Percentiles rank a stretch among this genome's conserved stretches.
phyloP scores from a whole-genome alignment of 257 asterid species.

The Plantago ovata region DNA sequence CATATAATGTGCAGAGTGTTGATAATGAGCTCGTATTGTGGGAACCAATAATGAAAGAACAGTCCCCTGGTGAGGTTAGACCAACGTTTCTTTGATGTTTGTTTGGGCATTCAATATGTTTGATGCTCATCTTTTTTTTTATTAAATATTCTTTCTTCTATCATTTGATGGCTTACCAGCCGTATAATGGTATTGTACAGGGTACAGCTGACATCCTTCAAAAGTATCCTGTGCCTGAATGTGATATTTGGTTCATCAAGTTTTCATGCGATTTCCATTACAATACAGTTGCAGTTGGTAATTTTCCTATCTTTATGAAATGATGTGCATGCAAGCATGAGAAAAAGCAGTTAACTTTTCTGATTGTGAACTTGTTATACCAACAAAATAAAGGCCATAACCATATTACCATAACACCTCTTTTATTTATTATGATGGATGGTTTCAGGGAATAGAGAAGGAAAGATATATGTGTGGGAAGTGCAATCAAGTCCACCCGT shows the following conservation, averaged over 20 bases:
- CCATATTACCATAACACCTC: not conserved
- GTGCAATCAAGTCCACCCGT: constrained; percentile 85
- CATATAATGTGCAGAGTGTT: constrained; percentile 61
- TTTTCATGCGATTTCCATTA: constrained; percentile 86
- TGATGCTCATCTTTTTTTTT: constrained; percentile 15
- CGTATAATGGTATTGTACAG: constrained; percentile 40
- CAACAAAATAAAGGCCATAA: not conserved
- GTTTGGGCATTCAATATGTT: not conserved
- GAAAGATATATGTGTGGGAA: constrained; percentile 94
- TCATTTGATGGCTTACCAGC: constrained; percentile 10
- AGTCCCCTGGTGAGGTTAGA: constrained; percentile 95
- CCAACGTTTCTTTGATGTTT: not conserved
- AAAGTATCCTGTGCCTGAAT: constrained; percentile 94
- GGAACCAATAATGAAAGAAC: constrained; percentile 98
- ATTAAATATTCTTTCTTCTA: not conserved
- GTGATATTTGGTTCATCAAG: constrained; percentile 98
- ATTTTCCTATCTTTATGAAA: not conserved
- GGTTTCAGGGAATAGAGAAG: constrained; percentile 84
- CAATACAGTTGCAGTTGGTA: constrained; percentile 85
- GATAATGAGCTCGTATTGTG: constrained; percentile 92
- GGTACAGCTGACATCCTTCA: constrained; percentile 94
- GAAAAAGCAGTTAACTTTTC: not conserved
- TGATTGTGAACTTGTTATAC: not conserved
- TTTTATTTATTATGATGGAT: constrained; percentile 20
- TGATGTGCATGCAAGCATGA: too few relatives aligned